A percentile compares a stretch with the other conserved stretches of the same genome.
phyloP scores from a whole-genome alignment of 2,329 filamentous ascomycete genomes.

The Lachnellula subtilissima region DNA sequence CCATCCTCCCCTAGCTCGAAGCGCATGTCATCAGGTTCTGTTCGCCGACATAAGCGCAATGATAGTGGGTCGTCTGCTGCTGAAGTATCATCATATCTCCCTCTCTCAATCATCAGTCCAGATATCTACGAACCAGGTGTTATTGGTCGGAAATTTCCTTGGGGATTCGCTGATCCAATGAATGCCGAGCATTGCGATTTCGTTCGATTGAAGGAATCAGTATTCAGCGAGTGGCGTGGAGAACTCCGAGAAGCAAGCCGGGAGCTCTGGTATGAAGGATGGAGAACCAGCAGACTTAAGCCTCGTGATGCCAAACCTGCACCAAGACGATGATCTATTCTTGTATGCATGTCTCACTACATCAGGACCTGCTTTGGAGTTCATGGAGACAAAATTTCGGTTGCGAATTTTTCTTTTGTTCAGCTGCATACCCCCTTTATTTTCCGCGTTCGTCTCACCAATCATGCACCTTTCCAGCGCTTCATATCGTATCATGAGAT shows the following conservation, averaged over 20 bases:
- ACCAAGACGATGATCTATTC: conserved; percentile 22
- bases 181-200: conserved; percentile 93
- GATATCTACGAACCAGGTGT: conserved; percentile 80
- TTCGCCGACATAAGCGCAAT: conserved; percentile 30
- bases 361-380: conserved; percentile 3
- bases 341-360: conserved; percentile 12
- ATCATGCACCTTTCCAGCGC: neutral
- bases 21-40: conserved; percentile 29
- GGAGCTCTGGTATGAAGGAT: conserved; percentile 92
- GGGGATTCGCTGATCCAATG: conserved; percentile 95
- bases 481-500: neutral
- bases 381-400: conserved; percentile 2
- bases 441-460: neutral
- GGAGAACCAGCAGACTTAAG: conserved; percentile 68
- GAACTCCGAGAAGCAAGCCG: conserved; percentile 87
- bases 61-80: conserved; percentile 27
- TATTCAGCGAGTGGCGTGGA: conserved; percentile 89
- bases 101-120: conserved; percentile 89
- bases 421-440: conserved; percentile 8
- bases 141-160: conserved; percentile 85
- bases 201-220: conserved; percentile 78
- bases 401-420: conserved; percentile 4
- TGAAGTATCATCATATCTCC: conserved; percentile 65
- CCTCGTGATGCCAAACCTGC: conserved; percentile 22
- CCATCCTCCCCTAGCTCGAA: conserved; percentile 31